phyloP scores from a whole-genome alignment of 148 eudicot species.

The Beta vulgaris region DNA sequence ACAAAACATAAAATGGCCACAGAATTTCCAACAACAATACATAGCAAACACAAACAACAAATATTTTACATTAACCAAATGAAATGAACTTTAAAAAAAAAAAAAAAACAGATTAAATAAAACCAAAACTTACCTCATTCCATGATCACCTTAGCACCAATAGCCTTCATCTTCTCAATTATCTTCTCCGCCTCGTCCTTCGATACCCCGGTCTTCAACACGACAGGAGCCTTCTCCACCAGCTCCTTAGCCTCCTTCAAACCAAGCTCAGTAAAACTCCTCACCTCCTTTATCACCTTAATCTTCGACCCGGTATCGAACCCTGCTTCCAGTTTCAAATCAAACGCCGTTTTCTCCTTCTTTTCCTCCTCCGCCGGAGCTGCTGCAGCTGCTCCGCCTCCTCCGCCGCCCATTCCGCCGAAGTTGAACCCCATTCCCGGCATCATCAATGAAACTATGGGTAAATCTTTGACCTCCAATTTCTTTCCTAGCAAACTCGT shows the following conservation, averaged over 20 bases:
- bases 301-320: constrained; percentile 69
- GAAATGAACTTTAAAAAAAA: not conserved
- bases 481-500: constrained; percentile 58
- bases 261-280: constrained; percentile 80
- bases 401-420: constrained; percentile 28
- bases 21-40: not conserved
- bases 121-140: constrained; percentile 54
- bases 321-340: constrained; percentile 88
- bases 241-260: constrained; percentile 93
- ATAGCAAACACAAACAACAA: not conserved
- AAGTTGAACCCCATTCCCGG: constrained; percentile 87
- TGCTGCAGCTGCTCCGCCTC: constrained; percentile 5
- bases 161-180: constrained; percentile 75
- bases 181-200: constrained; percentile 94
- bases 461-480: constrained; percentile 64
- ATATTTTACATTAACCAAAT: not conserved
- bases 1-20: not conserved
- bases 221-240: constrained; percentile 90
- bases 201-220: constrained; percentile 76
- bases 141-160: constrained; percentile 79
- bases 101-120: not conserved
- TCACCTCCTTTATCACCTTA: constrained; percentile 91
- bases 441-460: constrained; percentile 79
- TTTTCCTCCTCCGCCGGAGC: constrained; percentile 28
- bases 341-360: constrained; percentile 78